Evolutionary conservation across 1,139 yeast species (phyloP).

Genomic region (Torulaspora pretoriensis): DNA sequence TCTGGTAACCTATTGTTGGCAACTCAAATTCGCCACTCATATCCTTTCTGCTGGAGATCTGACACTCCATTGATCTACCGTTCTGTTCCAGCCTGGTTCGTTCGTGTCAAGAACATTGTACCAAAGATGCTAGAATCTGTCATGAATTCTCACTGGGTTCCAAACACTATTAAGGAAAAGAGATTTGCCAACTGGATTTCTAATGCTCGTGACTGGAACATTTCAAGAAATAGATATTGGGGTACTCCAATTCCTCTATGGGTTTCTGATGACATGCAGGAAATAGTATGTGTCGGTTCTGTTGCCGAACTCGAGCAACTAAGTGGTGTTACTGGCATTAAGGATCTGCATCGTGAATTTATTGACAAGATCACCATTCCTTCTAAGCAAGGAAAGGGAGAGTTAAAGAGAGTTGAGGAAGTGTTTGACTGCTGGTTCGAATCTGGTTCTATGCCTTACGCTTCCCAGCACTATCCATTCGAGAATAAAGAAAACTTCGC

Average conservation of each 20-base stretch:
- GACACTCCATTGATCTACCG: conserved; percentile 95
- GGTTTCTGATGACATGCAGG: conserved; percentile 92
- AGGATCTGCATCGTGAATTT: conserved; percentile 89
- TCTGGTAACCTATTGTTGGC: conserved; percentile 70
- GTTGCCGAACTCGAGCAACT: conserved; percentile 78
- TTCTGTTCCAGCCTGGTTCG: conserved; percentile 98
- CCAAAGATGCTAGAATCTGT: conserved; percentile 89
- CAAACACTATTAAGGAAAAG: conserved; percentile 81
- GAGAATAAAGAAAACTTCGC: conserved; percentile 70
- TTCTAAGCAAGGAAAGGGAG: conserved; percentile 85
- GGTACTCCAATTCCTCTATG: conserved; percentile 99
- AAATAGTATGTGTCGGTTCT: conserved; percentile 89
- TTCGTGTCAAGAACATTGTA: conserved; percentile 77
- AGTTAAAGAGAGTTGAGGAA: conserved; percentile 85
- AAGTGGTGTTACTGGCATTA: conserved; percentile 74
- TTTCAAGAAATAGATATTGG: conserved; percentile 98
- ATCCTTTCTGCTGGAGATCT: conserved; percentile 99
- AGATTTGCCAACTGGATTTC: conserved; percentile 97
- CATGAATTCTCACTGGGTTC: conserved; percentile 91
- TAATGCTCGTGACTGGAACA: conserved; percentile 98
- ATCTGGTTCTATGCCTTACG: conserved; percentile 98
- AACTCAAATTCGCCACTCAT: conserved; percentile 87
- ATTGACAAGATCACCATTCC: conserved; percentile 93
- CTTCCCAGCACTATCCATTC: conserved; percentile 94
- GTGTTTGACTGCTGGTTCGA: conserved; percentile 99